Percentiles rank a stretch among this genome's conserved stretches.
Evolutionary conservation across 1,284 basidiomycete genomes (phyloP).

Genomic region (Cutaneotrichosporon arboriforme): DNA sequence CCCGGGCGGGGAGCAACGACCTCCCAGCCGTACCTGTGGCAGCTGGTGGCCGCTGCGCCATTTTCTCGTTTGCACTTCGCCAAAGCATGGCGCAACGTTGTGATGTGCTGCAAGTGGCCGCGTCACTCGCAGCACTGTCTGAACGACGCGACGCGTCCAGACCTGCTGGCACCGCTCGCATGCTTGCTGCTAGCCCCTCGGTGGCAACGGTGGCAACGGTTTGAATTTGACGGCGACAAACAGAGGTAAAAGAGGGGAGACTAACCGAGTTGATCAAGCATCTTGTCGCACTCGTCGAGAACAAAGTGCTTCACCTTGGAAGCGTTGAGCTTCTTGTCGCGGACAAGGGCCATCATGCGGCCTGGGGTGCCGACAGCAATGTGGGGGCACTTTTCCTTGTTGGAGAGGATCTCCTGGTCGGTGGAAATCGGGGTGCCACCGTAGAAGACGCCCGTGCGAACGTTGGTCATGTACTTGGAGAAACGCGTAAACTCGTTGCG

Average conservation of each 20-base stretch:
- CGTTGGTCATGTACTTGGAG: slow-evolving; percentile 99
- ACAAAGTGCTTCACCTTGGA: slow-evolving; percentile 98
- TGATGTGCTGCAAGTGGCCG: slow-evolving; percentile 1
- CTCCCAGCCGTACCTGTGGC: background rate
- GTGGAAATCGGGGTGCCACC: slow-evolving; percentile 93
- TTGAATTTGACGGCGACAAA: slow-evolving; percentile 1
- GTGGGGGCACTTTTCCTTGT: slow-evolving; percentile 97
- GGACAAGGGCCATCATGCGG: slow-evolving; percentile 81
- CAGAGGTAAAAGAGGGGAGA: slow-evolving; percentile 40
- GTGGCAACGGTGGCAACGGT: background rate
- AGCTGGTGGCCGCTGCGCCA: too few relatives aligned
- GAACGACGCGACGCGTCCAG: background rate
- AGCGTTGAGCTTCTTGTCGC: slow-evolving; percentile 88
- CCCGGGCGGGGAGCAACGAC: background rate
- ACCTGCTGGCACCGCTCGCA: background rate
- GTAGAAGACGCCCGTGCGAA: slow-evolving; percentile 95
- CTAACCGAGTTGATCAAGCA: slow-evolving; percentile 99
- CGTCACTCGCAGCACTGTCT: background rate
- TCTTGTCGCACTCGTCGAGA: slow-evolving; percentile 99
- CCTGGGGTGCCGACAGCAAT: slow-evolving; percentile 98
- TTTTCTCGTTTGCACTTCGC: too few relatives aligned
- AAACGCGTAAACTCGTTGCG: slow-evolving; percentile 99
- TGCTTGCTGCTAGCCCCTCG: background rate
- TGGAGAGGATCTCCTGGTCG: slow-evolving; percentile 88
- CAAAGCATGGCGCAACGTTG: too few relatives aligned